Evolutionary conservation across 371 early-diverging fungal genomes (phyloP).

Genomic region (Mucor racemosus): DNA sequence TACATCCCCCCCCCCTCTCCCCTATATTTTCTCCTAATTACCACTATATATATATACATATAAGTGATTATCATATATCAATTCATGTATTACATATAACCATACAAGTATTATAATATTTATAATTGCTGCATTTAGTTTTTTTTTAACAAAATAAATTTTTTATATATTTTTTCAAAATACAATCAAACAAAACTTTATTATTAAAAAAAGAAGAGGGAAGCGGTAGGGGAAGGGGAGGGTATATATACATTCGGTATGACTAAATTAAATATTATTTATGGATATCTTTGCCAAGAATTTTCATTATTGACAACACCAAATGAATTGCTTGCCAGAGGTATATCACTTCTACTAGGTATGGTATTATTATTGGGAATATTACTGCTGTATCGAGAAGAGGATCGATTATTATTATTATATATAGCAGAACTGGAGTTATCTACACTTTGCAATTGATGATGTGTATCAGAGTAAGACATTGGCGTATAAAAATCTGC

Average conservation of each 20-base stretch:
- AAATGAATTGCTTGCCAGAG: constrained; percentile 12
- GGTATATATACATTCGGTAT: not conserved
- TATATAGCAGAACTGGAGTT: not conserved
- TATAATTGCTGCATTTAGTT: not conserved
- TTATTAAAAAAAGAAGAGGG: not conserved
- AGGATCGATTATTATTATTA: not conserved
- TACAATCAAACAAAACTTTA: not conserved
- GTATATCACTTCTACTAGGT: not conserved
- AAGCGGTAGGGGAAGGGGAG: not conserved
- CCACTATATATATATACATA: not conserved
- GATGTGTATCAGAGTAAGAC: not conserved
- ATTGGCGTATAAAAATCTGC: not conserved
- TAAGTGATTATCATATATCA: too few relatives aligned
- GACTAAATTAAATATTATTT: not conserved
- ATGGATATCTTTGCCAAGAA: constrained; percentile 12
- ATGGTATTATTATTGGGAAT: not conserved
- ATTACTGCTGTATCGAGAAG: not conserved
- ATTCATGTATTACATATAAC: not conserved
- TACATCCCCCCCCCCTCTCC: not conserved
- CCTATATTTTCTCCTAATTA: not conserved
- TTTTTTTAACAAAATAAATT: not conserved
- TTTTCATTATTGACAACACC: not conserved
- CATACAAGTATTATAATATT: not conserved
- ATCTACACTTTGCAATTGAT: constrained; percentile 1
- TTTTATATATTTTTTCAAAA: not conserved